Base-by-base conservation (phyloP, 2,329 filamentous ascomycete species). In the Ascochyta viciae-villosae region DNA sequence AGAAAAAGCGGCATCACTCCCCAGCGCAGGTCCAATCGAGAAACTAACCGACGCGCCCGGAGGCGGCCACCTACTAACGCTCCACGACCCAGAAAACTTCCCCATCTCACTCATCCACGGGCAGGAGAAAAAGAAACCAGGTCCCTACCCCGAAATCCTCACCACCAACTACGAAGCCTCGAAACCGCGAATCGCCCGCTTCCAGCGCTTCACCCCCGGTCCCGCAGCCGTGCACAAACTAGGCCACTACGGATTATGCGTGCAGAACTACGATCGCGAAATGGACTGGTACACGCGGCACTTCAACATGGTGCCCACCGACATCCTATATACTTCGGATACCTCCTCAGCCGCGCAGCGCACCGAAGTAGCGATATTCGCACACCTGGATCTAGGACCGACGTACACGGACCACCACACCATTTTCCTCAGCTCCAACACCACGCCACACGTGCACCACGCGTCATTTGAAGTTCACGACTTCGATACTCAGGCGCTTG, bases 401-500 rank as follows among this genome's bases (percentile, higher is more conserved):
- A 72, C 75, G 1, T 80, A 77, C 54, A 77, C 78, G 0, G 85
- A 87, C 64, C 85, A 87, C 63, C 85, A 87, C 63, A 76, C 74
- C 2, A 80, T 86, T 53, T 85, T 86, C 74, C 75, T 85, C 57
- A 68, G 73, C 57, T 61, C 65, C 50, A 75, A 77, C 22, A 64
- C 68, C 0, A 71, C 70, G 1, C 45, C 64, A 0, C 85, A 87
- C 68, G 82, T 90, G 2, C 88, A 91, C 69, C 89, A 91, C 74
- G 84, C 83, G 16, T 85, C 82, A 2, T 91, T 88, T 62, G 89
- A 91, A 74, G 87, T 89, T 4, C 84, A 89, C 64, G 66, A 91
- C 71, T 89, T 88, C 64, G 88, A 91, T 68, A 84, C 85, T 4
- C 88, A 91, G 77, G 80, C 85, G 29, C 77, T 91, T 3, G 89